These are phyloP conservation scores for Boletus fagicola DNA, from an alignment of 768 basidiomycete species.

Conservation along the genomic window DNA sequence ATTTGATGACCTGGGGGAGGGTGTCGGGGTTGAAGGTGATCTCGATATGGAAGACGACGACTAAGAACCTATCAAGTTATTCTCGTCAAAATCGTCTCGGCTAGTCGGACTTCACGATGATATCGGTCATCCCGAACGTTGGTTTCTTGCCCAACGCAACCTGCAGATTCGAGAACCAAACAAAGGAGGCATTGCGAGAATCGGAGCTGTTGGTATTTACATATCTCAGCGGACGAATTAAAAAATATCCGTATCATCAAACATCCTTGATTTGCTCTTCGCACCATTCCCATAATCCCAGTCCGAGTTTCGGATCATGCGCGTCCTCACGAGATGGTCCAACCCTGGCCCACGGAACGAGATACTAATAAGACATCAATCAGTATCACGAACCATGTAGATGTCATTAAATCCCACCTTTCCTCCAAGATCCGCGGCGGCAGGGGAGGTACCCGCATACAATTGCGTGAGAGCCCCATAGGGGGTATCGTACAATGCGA, in stretches of 20 bases:
- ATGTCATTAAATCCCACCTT: slow-evolving; percentile 17
- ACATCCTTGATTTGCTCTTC: slow-evolving; percentile 33
- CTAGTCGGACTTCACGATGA: background rate
- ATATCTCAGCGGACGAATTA: background rate
- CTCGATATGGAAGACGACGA: slow-evolving; percentile 63
- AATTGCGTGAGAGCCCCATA: slow-evolving; percentile 32
- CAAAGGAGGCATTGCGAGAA: background rate
- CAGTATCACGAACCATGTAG: background rate
- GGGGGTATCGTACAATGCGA: slow-evolving; percentile 4
- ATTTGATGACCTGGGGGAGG: slow-evolving; percentile 67
- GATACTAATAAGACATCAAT: slow-evolving; percentile 24
- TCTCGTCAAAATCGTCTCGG: background rate
- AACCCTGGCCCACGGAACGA: slow-evolving; percentile 36
- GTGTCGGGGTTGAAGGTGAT: slow-evolving; percentile 66
- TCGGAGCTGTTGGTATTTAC: background rate
- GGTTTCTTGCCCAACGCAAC: background rate
- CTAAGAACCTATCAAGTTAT: slow-evolving; percentile 15
- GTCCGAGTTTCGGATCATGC: slow-evolving; percentile 23
- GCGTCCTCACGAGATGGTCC: slow-evolving; percentile 23
- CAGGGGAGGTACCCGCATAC: slow-evolving; percentile 30
- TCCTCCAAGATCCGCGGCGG: slow-evolving; percentile 26
- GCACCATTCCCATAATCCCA: slow-evolving; percentile 36
- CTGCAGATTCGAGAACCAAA: too few species aligned
- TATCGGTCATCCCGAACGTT: background rate
- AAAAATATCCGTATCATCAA: background rate